Evolutionary conservation across 768 basidiomycete genomes (phyloP).

Genomic region (Tricholoma sp.): DNA sequence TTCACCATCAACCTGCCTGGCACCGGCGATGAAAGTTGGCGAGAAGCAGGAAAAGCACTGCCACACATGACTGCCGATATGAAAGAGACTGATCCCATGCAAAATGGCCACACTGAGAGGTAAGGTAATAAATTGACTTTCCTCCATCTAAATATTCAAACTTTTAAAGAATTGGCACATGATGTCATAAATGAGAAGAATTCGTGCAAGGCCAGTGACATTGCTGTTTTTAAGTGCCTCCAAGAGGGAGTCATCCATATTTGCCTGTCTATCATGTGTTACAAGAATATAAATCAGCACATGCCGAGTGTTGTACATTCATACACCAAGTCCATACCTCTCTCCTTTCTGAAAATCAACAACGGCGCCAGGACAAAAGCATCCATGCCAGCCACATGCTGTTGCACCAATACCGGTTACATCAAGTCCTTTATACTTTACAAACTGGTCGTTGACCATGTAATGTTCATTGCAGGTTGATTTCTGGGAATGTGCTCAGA

Average conservation of each 20-base stretch:
- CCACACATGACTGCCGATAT: not conserved
- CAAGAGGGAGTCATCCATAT: not conserved
- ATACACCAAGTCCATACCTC: no score
- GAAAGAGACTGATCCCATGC: not conserved
- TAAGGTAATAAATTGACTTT: not conserved
- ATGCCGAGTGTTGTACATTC: no score
- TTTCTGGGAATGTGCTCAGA: no score
- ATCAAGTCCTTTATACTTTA: no score
- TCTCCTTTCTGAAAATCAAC: no score
- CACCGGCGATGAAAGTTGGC: constrained; percentile 12
- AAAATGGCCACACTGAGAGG: not conserved
- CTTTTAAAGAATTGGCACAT: not conserved
- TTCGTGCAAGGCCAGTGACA: not conserved
- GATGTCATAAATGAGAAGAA: not conserved
- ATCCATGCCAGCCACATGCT: no score
- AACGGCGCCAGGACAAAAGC: no score
- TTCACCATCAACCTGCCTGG: constrained; percentile 9
- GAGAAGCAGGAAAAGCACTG: constrained; percentile 22
- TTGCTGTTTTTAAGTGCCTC: not conserved
- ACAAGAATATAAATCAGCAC: no score
- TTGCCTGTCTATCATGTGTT: not conserved
- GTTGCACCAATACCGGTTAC: no score
- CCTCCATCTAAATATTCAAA: not conserved
- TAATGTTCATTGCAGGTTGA: no score
- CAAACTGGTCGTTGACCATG: no score